phyloP scores from a whole-genome alignment of 257 asterid species.

The Lavandula angustifolia region DNA sequence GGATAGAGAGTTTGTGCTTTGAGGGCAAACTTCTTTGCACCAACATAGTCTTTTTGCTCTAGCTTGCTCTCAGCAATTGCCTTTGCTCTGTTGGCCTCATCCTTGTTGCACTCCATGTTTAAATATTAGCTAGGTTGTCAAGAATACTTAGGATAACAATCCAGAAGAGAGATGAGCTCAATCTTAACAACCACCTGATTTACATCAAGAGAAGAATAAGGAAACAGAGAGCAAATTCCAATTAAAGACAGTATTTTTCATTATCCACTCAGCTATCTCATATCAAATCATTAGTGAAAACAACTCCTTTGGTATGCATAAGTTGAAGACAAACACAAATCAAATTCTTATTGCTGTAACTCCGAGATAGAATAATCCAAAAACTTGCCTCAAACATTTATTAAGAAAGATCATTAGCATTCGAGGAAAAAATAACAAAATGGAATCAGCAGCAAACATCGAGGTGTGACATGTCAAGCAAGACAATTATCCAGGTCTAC shows the following conservation, averaged over 20 bases:
- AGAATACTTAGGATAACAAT: slow-evolving; percentile 27
- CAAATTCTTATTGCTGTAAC: neutral
- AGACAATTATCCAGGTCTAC: neutral
- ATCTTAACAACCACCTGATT: slow-evolving; percentile 26
- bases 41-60: slow-evolving; percentile 49
- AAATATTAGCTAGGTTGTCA: slow-evolving; percentile 19
- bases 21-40: slow-evolving; percentile 63
- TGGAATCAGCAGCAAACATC: neutral
- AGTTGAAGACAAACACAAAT: neutral
- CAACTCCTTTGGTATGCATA: neutral
- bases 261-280: neutral
- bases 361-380: neutral
- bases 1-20: slow-evolving; percentile 70
- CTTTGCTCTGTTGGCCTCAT: slow-evolving; percentile 73
- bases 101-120: slow-evolving; percentile 82
- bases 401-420: neutral
- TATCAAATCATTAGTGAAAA: slow-evolving; percentile 1
- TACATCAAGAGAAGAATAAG: slow-evolving; percentile 3
- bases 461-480: slow-evolving; percentile 3
- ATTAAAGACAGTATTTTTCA: neutral
- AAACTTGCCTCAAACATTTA: neutral
- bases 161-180: slow-evolving; percentile 20
- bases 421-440: neutral
- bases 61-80: slow-evolving; percentile 65
- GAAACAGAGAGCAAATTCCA: neutral